A percentile compares a stretch with the other conserved stretches of the same genome.
Evolutionary conservation across 768 basidiomycete genomes (phyloP).

Genomic region (Leucocoprinus leucothites): DNA sequence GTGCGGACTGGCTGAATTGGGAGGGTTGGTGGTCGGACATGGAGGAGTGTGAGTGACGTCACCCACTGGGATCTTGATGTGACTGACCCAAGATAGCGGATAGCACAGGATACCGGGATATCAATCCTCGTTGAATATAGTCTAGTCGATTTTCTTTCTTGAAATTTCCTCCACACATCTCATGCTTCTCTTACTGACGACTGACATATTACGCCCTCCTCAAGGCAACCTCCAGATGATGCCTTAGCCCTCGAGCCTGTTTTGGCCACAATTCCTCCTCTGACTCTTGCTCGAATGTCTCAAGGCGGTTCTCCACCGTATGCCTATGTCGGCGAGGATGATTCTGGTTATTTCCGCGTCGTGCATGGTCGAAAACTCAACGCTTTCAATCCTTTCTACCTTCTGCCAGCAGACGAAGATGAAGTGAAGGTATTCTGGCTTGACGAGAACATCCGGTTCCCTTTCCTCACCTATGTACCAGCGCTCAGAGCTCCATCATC

Average conservation of each 20-base stretch:
- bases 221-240: background rate
- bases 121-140: background rate
- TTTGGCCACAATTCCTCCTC: background rate
- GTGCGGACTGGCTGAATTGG: background rate
- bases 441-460: conserved; percentile 2
- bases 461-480: conserved; percentile 21
- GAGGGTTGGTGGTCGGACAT: background rate
- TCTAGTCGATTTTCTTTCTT: background rate
- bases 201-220: conserved; percentile 2
- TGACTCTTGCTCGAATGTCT: background rate
- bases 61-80: background rate
- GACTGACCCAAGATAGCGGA: conserved; percentile 3
- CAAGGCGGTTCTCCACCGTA: background rate
- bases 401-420: conserved; percentile 65
- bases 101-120: background rate
- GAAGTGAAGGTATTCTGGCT: conserved; percentile 50
- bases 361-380: conserved; percentile 54
- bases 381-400: conserved; percentile 50
- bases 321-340: conserved; percentile 35
- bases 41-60: background rate
- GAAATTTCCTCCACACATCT: background rate
- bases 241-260: background rate
- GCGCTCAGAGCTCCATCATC: conserved; percentile 64
- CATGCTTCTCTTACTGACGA: background rate
- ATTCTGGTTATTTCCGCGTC: conserved; percentile 44